Percentiles rank a stretch among this genome's conserved stretches.
Evolutionary conservation across 306 rosid species (phyloP).

Genomic region (Lathyrus oleraceus): DNA sequence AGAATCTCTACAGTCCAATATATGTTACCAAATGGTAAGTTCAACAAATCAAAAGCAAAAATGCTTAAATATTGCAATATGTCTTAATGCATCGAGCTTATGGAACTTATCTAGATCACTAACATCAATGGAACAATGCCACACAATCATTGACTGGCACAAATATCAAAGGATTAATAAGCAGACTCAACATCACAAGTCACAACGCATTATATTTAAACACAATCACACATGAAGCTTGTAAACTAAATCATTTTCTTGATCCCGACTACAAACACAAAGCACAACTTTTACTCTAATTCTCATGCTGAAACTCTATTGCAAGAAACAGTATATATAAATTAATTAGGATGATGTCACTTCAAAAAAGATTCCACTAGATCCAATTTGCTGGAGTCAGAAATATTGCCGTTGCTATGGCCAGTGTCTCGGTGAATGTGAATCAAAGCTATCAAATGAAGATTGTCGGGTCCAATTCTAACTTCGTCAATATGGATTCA

Average conservation of each 20-base stretch:
- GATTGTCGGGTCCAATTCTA: neutral
- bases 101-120: constrained; percentile 19
- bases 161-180: constrained; percentile 6
- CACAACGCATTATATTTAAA: neutral
- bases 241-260: constrained; percentile 8
- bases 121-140: neutral
- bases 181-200: neutral
- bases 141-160: neutral
- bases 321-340: neutral
- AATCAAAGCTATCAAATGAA: neutral
- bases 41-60: constrained; percentile 17
- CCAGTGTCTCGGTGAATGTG: neutral
- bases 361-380: neutral
- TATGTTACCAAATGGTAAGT: neutral
- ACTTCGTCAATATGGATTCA: neutral
- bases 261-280: constrained; percentile 19
- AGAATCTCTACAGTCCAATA: neutral
- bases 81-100: constrained; percentile 6
- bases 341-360: neutral
- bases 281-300: neutral
- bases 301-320: constrained; percentile 6
- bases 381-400: neutral
- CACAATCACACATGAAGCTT: constrained; percentile 14
- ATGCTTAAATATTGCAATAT: neutral
- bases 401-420: neutral